A percentile compares a stretch with the other conserved stretches of the same genome.
Evolutionary conservation across 768 basidiomycete species (phyloP).

Genomic region (Suillus variegatus): DNA sequence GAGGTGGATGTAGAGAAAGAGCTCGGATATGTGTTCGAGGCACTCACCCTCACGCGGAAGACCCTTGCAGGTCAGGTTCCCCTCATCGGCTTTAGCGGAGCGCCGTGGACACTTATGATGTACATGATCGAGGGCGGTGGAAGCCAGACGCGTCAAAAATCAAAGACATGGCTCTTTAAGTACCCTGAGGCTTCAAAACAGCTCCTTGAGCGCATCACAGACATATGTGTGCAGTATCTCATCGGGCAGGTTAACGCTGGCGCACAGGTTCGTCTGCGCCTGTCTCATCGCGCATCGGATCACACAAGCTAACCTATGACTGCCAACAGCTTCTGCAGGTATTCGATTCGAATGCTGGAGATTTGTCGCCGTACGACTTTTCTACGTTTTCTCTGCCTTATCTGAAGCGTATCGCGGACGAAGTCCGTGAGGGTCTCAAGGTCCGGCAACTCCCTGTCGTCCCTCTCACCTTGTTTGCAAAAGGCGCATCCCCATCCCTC

Average conservation of each 20-base stretch:
- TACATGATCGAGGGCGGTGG: conserved; percentile 99
- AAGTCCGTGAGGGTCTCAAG: conserved; percentile 62
- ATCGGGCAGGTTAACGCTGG: conserved; percentile 94
- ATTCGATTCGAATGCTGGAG: conserved; percentile 96
- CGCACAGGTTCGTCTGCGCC: conserved; percentile 73
- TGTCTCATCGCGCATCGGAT: background rate
- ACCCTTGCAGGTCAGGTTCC: conserved; percentile 88
- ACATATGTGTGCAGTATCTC: conserved; percentile 86
- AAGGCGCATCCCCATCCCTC: conserved; percentile 84
- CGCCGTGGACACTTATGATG: conserved; percentile 96
- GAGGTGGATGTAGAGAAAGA: conserved; percentile 81
- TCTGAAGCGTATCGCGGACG: conserved; percentile 66
- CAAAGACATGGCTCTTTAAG: conserved; percentile 93
- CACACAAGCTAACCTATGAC: background rate
- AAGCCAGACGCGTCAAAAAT: conserved; percentile 86
- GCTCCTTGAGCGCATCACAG: conserved; percentile 78
- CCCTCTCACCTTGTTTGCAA: conserved; percentile 93
- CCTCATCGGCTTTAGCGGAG: conserved; percentile 95
- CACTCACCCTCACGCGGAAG: conserved; percentile 82
- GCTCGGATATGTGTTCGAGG: conserved; percentile 90
- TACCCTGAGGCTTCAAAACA: conserved; percentile 82
- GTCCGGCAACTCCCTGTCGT: conserved; percentile 55
- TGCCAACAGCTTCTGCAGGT: conserved; percentile 81
- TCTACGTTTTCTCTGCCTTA: conserved; percentile 80
- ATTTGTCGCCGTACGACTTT: conserved; percentile 89